Percentiles rank a stretch among this genome's conserved stretches.
phyloP scores from a whole-genome alignment of 2,329 filamentous ascomycete genomes.

The Penicillium brevicompactum region DNA sequence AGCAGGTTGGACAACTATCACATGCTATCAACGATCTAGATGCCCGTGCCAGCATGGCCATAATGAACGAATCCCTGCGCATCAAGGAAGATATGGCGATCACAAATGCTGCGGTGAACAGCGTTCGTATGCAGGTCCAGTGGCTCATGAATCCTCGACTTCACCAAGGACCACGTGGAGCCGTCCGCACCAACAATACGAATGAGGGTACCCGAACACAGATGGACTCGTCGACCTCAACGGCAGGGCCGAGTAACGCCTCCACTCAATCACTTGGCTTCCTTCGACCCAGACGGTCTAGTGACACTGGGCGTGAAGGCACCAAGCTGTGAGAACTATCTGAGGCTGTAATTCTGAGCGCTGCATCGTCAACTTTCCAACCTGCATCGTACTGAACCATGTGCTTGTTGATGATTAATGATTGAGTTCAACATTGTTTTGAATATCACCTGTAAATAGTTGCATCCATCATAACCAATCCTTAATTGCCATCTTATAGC shows the following conservation, averaged over 20 bases:
- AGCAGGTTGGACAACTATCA: constrained; percentile 59
- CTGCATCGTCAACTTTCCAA: background rate
- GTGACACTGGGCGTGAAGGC: constrained; percentile 44
- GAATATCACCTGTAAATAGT: constrained; percentile 1
- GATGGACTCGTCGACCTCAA: constrained; percentile 21
- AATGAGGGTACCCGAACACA: constrained; percentile 20
- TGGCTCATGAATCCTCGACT: constrained; percentile 63
- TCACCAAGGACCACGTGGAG: constrained; percentile 43
- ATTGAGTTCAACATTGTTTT: background rate
- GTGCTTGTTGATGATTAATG: constrained; percentile 6
- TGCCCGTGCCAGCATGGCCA: constrained; percentile 62
- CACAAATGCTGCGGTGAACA: constrained; percentile 61
- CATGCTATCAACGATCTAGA: constrained; percentile 61
- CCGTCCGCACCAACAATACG: constrained; percentile 20
- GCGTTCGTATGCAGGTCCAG: constrained; percentile 62
- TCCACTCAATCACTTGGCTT: constrained; percentile 24
- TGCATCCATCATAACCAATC: no score
- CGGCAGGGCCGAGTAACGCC: constrained; percentile 29
- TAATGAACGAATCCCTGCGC: constrained; percentile 64
- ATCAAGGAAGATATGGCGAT: constrained; percentile 65
- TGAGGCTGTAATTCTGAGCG: background rate
- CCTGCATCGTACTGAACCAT: background rate
- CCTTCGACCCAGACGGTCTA: constrained; percentile 37
- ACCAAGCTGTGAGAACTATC: constrained; percentile 34
- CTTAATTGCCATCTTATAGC: no score